Conservation (phyloP, 306 rosid species). For the Erythrophleum fordii region DNA sequence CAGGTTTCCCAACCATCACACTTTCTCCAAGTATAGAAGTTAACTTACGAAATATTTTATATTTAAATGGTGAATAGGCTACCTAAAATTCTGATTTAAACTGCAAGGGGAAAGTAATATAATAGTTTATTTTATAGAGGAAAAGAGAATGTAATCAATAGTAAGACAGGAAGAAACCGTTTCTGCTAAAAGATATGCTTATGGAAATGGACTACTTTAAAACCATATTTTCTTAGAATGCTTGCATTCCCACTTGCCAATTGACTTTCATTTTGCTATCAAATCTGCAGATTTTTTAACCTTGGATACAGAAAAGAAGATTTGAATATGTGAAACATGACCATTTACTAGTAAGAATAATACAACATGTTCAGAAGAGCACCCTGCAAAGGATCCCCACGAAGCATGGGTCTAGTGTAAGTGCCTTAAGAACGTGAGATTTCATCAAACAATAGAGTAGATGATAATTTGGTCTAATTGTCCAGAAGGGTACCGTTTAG, state of each 20-base stretch:
- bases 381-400: slow-evolving; percentile 44
- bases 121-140: neutral
- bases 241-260: neutral
- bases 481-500: neutral
- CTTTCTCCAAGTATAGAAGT: neutral
- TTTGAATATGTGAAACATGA: slow-evolving; percentile 43
- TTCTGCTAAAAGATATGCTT: neutral
- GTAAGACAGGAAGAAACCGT: neutral
- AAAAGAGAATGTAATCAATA: neutral
- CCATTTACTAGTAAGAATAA: slow-evolving; percentile 36
- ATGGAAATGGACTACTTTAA: too few relatives aligned
- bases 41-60: neutral
- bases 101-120: neutral
- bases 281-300: slow-evolving; percentile 44
- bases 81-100: too few relatives aligned
- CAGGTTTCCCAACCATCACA: slow-evolving; percentile 46
- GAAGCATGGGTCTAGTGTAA: slow-evolving; percentile 36
- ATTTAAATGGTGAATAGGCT: too few relatives aligned
- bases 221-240: too few relatives aligned
- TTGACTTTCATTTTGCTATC: neutral
- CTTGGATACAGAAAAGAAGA: slow-evolving; percentile 48
- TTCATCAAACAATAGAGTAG: neutral
- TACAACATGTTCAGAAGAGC: slow-evolving; percentile 36
- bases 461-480: neutral
- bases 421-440: slow-evolving; percentile 41